Conservation (phyloP, 495 filamentous ascomycete genomes). For the Podospora bellae-mahoneyi region DNA sequence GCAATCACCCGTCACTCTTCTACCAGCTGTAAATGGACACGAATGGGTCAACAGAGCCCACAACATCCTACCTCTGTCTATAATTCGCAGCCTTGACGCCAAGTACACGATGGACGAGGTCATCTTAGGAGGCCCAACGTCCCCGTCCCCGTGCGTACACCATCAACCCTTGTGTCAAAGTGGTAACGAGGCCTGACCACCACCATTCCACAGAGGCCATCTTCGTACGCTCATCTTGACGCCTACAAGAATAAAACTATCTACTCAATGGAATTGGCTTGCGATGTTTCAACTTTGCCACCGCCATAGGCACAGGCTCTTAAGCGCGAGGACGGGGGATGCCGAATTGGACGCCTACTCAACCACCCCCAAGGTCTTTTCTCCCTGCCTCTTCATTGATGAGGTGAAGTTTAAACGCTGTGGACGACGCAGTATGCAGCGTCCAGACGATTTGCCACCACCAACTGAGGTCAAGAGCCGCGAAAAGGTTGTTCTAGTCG, state of each 20-base stretch:
- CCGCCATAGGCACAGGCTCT: not conserved
- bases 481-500: not conserved
- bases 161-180: not conserved
- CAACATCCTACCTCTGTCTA: not conserved
- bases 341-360: not conserved
- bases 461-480: not conserved
- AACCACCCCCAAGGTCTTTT: not conserved
- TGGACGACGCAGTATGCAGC: not conserved
- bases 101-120: not conserved
- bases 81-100: not conserved
- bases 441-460: not conserved
- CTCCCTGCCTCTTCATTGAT: not conserved
- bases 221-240: not conserved
- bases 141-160: not conserved
- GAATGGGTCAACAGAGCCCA: not conserved
- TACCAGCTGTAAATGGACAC: not conserved
- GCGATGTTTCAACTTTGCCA: not conserved
- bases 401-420: not conserved
- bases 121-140: no score
- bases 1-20: no score
- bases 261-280: not conserved
- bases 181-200: not conserved
- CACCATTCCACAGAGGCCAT: not conserved
- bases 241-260: not conserved
- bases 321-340: not conserved